Base-by-base conservation (phyloP, 441 rosid genomes). In the Erodium moschatum region DNA sequence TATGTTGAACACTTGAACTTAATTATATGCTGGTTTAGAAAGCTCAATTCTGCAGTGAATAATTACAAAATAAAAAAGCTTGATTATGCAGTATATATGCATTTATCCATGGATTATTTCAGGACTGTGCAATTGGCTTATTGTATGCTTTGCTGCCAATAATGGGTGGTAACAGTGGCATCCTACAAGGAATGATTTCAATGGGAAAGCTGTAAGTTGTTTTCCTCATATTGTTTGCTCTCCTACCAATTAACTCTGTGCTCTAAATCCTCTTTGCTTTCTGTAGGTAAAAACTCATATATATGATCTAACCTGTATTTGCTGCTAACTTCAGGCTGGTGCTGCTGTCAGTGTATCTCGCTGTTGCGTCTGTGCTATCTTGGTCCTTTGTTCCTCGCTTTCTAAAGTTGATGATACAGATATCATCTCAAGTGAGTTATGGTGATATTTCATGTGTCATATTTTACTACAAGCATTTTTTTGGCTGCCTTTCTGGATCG, bases 351-450 rank as follows among this genome's bases (percentile, higher is more conserved):
- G 18, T 89, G 27, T 94, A 83, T 82, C 96, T 94, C 69, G 76
- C 80, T 50, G 86, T 77, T 80, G 89, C 89, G 72, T 94, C 92
- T 69, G 27, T 91, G 19, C 68, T 94, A 80, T 86, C 97, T 15
- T 94, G 99, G 99, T 81, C 97, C 65, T 91, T 94, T 76, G 95
- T 94, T 73, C 97, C 99, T 44, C 91, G 95, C 67, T 94, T 94
- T 82, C 81, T 94, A 67, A 94, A 90, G 90, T 76, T 94, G 71
- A 94, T 94, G 97, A 81, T 89, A 61, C 96, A 86, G 65, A 69
- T 94, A 82, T 94, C 99, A 74, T 91, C 97, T 75, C 99, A 94
- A 81, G 99, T 91, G 78, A 85, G 92, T 78, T 72, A 21, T 35
- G 15, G 12, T 46, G 54, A 46, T 46, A 46, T 46, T 46, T 68